Evolutionary conservation across 768 basidiomycete genomes (phyloP).

Genomic region (Termitomyces sp.): DNA sequence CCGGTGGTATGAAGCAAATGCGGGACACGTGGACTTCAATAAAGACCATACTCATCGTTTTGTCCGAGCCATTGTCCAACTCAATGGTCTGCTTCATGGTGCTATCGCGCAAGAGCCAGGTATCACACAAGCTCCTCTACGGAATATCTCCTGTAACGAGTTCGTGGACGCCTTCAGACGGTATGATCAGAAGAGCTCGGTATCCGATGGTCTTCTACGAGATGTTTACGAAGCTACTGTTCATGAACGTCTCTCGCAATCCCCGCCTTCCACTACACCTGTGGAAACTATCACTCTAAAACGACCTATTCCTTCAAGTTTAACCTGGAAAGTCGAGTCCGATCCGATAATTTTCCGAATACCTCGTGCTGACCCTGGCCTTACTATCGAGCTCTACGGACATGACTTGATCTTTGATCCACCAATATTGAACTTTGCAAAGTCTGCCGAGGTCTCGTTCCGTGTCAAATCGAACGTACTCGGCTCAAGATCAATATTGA

Average conservation of each 20-base stretch:
- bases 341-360: constrained; percentile 85
- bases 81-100: constrained; percentile 85
- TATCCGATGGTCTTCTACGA: constrained; percentile 71
- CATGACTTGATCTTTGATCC: constrained; percentile 90
- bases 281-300: constrained; percentile 67
- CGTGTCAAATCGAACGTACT: constrained; percentile 83
- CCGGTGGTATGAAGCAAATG: constrained; percentile 90
- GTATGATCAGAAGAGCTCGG: constrained; percentile 63
- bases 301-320: constrained; percentile 64
- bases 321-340: constrained; percentile 87
- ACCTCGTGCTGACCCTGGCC: constrained; percentile 76
- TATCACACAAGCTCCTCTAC: constrained; percentile 44
- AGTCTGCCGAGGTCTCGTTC: constrained; percentile 81
- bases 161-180: constrained; percentile 82
- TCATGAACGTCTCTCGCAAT: constrained; percentile 68
- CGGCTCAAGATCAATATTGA: constrained; percentile 76
- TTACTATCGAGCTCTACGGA: constrained; percentile 81
- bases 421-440: constrained; percentile 71
- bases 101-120: constrained; percentile 62
- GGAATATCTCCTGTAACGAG: constrained; percentile 65
- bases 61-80: constrained; percentile 75
- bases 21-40: constrained; percentile 70
- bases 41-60: constrained; percentile 75
- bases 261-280: constrained; percentile 40
- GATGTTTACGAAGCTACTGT: constrained; percentile 77